Evolutionary conservation across 2,329 filamentous ascomycete species (phyloP), one percentile per base, ranked within the genome.

Genomic region (Boeremia exigua): DNA sequence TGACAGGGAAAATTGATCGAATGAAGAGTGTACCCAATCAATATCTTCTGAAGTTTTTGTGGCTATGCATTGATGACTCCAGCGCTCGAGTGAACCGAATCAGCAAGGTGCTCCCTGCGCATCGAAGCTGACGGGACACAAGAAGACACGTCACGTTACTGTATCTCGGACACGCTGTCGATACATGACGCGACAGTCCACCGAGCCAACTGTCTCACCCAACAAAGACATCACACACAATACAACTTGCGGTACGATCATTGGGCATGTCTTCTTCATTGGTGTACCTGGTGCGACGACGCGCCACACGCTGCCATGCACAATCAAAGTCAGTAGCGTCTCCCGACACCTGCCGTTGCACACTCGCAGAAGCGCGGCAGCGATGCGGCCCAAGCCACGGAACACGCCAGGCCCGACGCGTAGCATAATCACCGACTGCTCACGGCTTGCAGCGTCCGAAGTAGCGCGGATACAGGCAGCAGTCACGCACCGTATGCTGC

Each of bases 401-500:
- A 23, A 23, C 19, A 23, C 19, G 19, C 17, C 29, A 9, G 38
- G 27, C n/a, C 6, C 9, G 25, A 6, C 7, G 38, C 14, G 10
- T 14, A 15, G 25, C 8, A 29, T 1, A 23, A 42, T 25, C 14
- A 6, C 38, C 28, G n/a, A n/a, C 14, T 28, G 52, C 50, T 77
- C 79, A 93, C 70, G 90, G 90, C 78, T 88, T 91, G 83, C 89
- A 92, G 58, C 90, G 84, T 47, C 88, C 88, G 83, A 92, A 92
- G 79, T 90, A 93, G 56, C 90, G 85, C 61, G 90, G 89, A 73
- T 92, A 93, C 79, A 93, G 76, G 77, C 88, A 91, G 66, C 86
- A 86, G 70, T 88, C 86, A 36, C 86, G 78, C 34, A 88, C 86
- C 2, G 86, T 88, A 73, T 86, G 85, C 65, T 86, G 83, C 63